These are phyloP conservation scores for Aspergillus transmontanensis DNA, from an alignment of 2,329 filamentous ascomycete genomes.

Conservation along the genomic window DNA sequence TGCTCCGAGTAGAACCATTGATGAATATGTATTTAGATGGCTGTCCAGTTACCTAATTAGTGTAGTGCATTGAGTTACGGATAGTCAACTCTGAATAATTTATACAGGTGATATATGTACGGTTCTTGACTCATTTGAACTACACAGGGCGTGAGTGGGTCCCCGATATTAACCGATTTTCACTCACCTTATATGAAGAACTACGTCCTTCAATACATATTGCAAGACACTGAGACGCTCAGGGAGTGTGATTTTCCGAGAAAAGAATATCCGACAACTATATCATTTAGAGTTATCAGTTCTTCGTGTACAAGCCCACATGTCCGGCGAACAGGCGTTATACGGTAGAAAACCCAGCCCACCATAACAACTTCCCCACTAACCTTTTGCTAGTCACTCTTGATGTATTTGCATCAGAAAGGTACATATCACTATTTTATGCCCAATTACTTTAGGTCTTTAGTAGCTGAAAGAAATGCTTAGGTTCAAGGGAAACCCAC, in stretches of 20 bases:
- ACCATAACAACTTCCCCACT: background rate
- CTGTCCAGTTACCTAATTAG: too few relatives aligned
- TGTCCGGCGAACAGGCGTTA: background rate
- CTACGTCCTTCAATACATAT: background rate
- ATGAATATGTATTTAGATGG: too few relatives aligned
- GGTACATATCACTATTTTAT: background rate
- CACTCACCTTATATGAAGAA: too few relatives aligned
- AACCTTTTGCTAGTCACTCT: background rate
- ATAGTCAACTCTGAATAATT: too few relatives aligned
- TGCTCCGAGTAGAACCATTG: too few relatives aligned
- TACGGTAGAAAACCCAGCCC: background rate
- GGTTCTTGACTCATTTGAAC: background rate
- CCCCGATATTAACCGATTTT: background rate
- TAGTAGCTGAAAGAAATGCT: background rate
- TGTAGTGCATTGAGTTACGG: too few relatives aligned
- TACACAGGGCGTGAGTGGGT: background rate
- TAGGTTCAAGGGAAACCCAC: slow-evolving; percentile 10
- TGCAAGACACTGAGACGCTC: background rate
- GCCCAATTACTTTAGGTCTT: background rate
- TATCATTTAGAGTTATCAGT: too few relatives aligned
- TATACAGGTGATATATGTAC: background rate
- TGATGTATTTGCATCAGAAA: background rate
- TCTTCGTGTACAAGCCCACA: background rate
- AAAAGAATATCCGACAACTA: too few relatives aligned
- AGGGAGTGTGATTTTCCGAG: too few relatives aligned